These are phyloP conservation scores for Pascua sp. DNA, from an alignment of 1,284 basidiomycete genomes.

Conservation along the genomic window DNA sequence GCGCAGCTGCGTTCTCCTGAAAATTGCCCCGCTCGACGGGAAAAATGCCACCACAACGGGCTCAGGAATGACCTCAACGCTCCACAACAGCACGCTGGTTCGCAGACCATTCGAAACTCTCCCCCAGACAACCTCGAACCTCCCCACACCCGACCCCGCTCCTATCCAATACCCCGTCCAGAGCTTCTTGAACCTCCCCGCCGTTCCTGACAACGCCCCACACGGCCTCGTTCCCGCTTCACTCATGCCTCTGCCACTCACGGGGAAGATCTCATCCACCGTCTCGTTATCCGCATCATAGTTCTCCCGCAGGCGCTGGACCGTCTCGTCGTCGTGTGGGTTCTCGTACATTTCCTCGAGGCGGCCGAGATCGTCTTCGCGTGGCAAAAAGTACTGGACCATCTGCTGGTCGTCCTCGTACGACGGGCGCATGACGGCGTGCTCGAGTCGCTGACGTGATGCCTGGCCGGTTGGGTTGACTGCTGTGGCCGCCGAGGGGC, in stretches of 20 bases:
- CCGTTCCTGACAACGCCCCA: too few relatives aligned
- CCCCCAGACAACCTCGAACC: not conserved
- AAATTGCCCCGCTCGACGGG: too few relatives aligned
- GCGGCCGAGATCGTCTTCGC: conserved; percentile 60
- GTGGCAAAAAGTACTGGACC: conserved; percentile 81
- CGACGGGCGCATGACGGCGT: conserved; percentile 80
- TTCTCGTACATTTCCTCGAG: conserved; percentile 23
- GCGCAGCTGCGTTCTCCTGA: too few relatives aligned
- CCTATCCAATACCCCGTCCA: not conserved
- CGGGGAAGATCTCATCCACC: conserved; percentile 30
- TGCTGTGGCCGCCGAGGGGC: conserved; percentile 66
- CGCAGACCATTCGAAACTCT: too few relatives aligned
- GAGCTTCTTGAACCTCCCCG: too few relatives aligned
- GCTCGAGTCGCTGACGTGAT: conserved; percentile 59
- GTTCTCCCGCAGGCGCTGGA: conserved; percentile 14
- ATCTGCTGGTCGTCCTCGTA: conserved; percentile 74
- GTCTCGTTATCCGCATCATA: conserved; percentile 21
- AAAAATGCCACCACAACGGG: too few relatives aligned
- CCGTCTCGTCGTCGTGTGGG: conserved; percentile 22
- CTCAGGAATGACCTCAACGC: too few relatives aligned
- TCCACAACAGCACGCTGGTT: too few relatives aligned
- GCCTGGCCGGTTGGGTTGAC: conserved; percentile 61
- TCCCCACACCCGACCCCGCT: not conserved
- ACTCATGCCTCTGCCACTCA: conserved; percentile 14
- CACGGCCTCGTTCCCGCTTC: too few relatives aligned